Evolutionary conservation across 2,329 filamentous ascomycete genomes (phyloP).

Genomic region (Leptosphaerulina australis): DNA sequence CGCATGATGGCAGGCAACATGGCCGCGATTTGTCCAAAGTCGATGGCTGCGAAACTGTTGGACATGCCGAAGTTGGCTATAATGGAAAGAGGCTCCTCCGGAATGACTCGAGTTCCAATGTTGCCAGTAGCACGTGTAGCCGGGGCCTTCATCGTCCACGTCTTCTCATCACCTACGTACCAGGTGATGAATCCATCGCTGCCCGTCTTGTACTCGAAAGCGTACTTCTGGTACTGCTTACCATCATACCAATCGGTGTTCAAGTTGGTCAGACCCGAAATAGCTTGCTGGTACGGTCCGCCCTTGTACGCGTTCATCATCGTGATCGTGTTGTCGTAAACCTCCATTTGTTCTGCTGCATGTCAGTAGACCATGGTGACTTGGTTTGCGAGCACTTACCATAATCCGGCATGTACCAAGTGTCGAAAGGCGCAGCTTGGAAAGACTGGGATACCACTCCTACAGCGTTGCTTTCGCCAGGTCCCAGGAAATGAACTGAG

Average conservation of each 20-base stretch:
- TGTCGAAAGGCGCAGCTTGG: conserved; percentile 72
- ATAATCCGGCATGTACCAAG: conserved; percentile 69
- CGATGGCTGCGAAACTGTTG: conserved; percentile 66
- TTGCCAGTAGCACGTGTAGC: conserved; percentile 72
- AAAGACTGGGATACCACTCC: conserved; percentile 70
- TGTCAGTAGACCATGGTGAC: background rate
- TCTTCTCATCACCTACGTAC: conserved; percentile 69
- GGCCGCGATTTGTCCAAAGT: conserved; percentile 60
- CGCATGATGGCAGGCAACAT: conserved; percentile 69
- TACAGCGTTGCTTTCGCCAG: conserved; percentile 57
- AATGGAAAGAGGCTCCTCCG: conserved; percentile 70
- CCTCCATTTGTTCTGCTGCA: conserved; percentile 62
- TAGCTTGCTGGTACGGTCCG: conserved; percentile 62
- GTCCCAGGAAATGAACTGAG: conserved; percentile 61
- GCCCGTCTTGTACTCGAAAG: conserved; percentile 64
- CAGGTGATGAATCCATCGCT: conserved; percentile 67
- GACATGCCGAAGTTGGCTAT: conserved; percentile 75
- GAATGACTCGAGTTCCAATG: conserved; percentile 68
- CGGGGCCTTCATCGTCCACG: conserved; percentile 66
- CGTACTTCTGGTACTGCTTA: conserved; percentile 61
- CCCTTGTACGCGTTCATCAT: conserved; percentile 62
- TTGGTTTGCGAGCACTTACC: conserved; percentile 30
- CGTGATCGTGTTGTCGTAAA: conserved; percentile 64
- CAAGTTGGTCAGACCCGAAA: conserved; percentile 60
- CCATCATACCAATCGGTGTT: conserved; percentile 66